Conservation (phyloP, 2,329 filamentous ascomycete genomes). For the Pleomassaria siparia region DNA sequence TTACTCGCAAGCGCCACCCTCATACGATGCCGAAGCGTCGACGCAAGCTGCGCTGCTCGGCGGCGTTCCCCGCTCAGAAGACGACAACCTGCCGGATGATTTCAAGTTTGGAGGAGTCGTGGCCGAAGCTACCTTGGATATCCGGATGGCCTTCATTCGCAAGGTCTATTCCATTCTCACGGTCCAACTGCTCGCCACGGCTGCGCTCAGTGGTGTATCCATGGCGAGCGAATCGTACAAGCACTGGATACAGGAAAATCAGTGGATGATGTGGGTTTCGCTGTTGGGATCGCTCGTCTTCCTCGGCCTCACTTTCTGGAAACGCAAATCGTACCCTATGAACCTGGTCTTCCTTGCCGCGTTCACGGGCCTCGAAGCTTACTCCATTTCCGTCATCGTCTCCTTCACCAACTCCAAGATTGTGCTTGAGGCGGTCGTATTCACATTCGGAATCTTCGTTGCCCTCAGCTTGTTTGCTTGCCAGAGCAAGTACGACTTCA, state of each 20-base stretch:
- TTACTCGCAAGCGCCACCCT: constrained; percentile 79
- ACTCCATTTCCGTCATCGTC: constrained; percentile 88
- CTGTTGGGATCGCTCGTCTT: constrained; percentile 51
- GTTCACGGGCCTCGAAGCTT: constrained; percentile 91
- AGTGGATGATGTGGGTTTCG: constrained; percentile 83
- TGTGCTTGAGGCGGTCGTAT: constrained; percentile 85
- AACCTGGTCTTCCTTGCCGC: constrained; percentile 89
- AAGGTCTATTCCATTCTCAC: constrained; percentile 99
- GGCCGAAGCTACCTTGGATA: constrained; percentile 66
- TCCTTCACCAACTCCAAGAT: constrained; percentile 83
- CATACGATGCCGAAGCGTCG: constrained; percentile 67
- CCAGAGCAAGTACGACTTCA: constrained; percentile 98
- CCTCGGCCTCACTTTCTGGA: constrained; percentile 44
- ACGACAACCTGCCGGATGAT: constrained; percentile 93
- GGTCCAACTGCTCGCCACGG: constrained; percentile 86
- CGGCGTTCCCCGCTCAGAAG: constrained; percentile 70
- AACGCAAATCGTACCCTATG: constrained; percentile 73
- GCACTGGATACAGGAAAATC: constrained; percentile 80
- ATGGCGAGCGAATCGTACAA: constrained; percentile 83
- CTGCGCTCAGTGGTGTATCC: constrained; percentile 75
- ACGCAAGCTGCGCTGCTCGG: constrained; percentile 62
- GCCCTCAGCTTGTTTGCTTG: constrained; percentile 79
- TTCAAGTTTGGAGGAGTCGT: constrained; percentile 68
- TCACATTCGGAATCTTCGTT: constrained; percentile 72
- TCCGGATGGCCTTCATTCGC: constrained; percentile 93